Percentiles rank a stretch among this genome's conserved stretches.
Conservation (phyloP, 768 basidiomycete genomes). For the Suillus subaureus region DNA sequence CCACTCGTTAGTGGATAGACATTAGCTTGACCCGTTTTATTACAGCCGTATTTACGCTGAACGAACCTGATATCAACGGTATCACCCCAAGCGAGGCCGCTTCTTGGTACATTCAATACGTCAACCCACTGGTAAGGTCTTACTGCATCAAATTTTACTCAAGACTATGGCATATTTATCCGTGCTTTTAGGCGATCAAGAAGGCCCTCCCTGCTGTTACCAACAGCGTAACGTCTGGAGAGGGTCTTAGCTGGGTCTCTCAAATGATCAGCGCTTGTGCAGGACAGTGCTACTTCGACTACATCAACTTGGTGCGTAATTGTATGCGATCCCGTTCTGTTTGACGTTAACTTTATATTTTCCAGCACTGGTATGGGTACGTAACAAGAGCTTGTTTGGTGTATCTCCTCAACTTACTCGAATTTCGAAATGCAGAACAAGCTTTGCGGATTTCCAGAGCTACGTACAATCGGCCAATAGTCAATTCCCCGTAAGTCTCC, state of each 20-base stretch:
- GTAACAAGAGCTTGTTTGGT: conserved; percentile 1
- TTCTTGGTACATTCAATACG: conserved; percentile 37
- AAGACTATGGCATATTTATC: background rate
- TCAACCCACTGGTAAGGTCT: conserved; percentile 37
- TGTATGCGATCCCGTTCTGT: background rate
- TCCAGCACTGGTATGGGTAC: conserved; percentile 34
- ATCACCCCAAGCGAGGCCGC: conserved; percentile 34
- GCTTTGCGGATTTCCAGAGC: conserved; percentile 32
- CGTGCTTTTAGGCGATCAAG: conserved; percentile 31
- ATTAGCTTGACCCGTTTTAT: background rate
- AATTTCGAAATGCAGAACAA: conserved; percentile 19
- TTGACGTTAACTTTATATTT: background rate
- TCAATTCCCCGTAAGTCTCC: conserved; percentile 28
- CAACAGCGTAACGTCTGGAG: conserved; percentile 32
- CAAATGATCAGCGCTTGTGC: conserved; percentile 37
- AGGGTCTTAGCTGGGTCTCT: conserved; percentile 39
- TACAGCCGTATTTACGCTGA: conserved; percentile 37
- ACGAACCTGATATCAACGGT: conserved; percentile 38
- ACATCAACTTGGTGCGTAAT: conserved; percentile 35
- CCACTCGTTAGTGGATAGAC: background rate
- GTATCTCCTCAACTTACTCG: background rate
- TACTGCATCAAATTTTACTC: background rate
- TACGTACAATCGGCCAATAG: conserved; percentile 29
- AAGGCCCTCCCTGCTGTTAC: conserved; percentile 42
- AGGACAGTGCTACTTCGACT: conserved; percentile 38